These are phyloP conservation scores for Prunus fruticosa DNA, from an alignment of 306 rosid species.

Conservation along the genomic window DNA sequence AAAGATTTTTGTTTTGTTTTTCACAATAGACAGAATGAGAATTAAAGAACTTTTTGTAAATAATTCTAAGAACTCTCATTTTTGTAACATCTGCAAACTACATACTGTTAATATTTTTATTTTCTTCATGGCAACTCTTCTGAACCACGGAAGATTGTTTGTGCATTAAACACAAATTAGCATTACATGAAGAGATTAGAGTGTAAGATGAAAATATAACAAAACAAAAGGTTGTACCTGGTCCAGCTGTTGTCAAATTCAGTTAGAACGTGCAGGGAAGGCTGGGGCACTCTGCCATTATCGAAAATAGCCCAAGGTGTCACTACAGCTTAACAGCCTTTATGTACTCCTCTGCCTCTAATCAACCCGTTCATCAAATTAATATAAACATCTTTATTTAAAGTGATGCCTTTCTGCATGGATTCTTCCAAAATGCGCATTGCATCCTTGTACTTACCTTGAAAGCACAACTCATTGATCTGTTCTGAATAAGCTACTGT, in stretches of 20 bases:
- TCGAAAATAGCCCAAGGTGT: conserved; percentile 2
- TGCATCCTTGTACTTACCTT: conserved; percentile 80
- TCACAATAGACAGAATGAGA: neutral
- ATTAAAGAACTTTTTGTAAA: neutral
- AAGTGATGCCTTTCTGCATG: conserved; percentile 48
- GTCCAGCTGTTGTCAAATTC: neutral
- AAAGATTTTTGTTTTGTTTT: neutral
- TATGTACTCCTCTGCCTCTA: conserved; percentile 64
- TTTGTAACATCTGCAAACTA: neutral
- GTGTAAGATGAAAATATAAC: neutral
- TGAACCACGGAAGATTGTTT: neutral
- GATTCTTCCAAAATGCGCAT: conserved; percentile 57
- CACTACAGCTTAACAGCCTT: conserved; percentile 26
- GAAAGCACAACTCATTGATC: conserved; percentile 56
- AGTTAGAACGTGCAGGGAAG: conserved; percentile 4
- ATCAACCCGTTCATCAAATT: conserved; percentile 78
- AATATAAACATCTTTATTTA: conserved; percentile 48
- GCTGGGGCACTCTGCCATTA: conserved; percentile 3
- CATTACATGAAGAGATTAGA: neutral
- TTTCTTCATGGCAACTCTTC: neutral
- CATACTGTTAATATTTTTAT: neutral
- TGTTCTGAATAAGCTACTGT: conserved; percentile 48
- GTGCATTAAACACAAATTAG: neutral
- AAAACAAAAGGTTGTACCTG: conserved; percentile 6
- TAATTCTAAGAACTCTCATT: neutral